phyloP scores from a whole-genome alignment of 2,329 filamentous ascomycete genomes.

The Sarocladiaceae sp. region DNA sequence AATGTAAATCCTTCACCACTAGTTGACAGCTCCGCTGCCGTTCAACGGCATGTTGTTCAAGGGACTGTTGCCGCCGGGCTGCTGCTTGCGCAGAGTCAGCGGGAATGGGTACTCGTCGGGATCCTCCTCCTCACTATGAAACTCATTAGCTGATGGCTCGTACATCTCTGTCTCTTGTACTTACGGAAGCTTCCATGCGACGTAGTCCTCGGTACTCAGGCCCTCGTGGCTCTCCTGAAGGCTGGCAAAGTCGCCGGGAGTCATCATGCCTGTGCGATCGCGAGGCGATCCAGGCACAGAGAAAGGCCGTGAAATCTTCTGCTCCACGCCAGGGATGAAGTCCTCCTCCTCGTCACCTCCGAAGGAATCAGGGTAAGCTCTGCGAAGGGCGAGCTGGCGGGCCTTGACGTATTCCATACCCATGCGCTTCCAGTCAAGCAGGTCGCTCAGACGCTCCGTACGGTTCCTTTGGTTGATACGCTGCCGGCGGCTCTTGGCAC shows the following conservation, averaged over 20 bases:
- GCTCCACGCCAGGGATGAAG: constrained; percentile 86
- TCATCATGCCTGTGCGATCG: constrained; percentile 96
- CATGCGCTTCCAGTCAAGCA: constrained; percentile 99
- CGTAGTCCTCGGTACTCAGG: constrained; percentile 92
- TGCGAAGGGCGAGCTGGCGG: constrained; percentile 79
- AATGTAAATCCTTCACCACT: neutral
- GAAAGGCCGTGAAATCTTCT: constrained; percentile 91
- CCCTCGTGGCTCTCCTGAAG: constrained; percentile 92
- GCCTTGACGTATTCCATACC: constrained; percentile 99
- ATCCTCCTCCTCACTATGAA: constrained; percentile 80
- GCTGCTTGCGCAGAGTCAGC: constrained; percentile 50
- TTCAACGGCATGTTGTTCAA: constrained; percentile 26
- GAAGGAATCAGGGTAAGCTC: constrained; percentile 88
- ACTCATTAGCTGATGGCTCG: constrained; percentile 16
- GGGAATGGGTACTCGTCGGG: constrained; percentile 63
- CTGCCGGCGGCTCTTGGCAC: constrained; percentile 86
- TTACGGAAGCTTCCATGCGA: constrained; percentile 97
- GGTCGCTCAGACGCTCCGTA: constrained; percentile 87
- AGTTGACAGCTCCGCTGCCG: constrained; percentile 12
- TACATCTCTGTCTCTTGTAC: constrained; percentile 33
- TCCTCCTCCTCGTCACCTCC: constrained; percentile 73
- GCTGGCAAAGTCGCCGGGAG: constrained; percentile 93
- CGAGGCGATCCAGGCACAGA: constrained; percentile 90
- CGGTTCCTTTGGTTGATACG: constrained; percentile 98
- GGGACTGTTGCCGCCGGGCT: constrained; percentile 26